Evolutionary conservation across 257 asterid species (phyloP), one percentile per base, ranked within the genome.

Genomic region (Mitragyna speciosa): DNA sequence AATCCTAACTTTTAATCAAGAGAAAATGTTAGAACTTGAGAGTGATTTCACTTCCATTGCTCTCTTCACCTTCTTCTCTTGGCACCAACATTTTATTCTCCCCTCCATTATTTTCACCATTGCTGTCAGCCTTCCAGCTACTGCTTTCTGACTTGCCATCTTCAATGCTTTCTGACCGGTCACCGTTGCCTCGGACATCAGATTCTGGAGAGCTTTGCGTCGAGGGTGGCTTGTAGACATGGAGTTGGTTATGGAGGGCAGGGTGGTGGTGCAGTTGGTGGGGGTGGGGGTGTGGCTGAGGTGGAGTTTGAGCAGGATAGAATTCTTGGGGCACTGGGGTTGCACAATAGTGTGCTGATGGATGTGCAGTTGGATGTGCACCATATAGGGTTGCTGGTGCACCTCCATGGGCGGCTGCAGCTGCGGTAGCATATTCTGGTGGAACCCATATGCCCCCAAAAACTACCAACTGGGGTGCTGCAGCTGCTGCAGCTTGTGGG

Each of bases 381-480:
- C 96, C 91, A 81, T 91, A 92, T 22, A 91, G 82, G 58, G 93
- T 80, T 9, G 93, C 82, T 8, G 84, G 84, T 17, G 87, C 82
- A 0, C 93, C 91, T 8, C 93, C 91, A 39, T 90, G 96, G 54
- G 91, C 91, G 0, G 90, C 93, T 0, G 96, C 68, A n/a, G 68
- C 94, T 0, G 98, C 91, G 12, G 83, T 48, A 52, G 96, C 97
- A 28, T 96, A 96, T 52, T 94, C 98, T 3, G 89, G 92, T 63
- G 97, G 99, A 61, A 96, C 96, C 99, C 98, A 96, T 88, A 94
- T 92, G 73, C 99, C 95, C 0, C 99, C 97, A 8, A 93, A 82
- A 68, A 96, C 92, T 36, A 96, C 96, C 78, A 94, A 86, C 61
- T 89, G 99, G 0, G 97, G 94, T 41, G 90, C 83, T 47, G 91